Base-by-base conservation (phyloP, 352 stramenopile genomes). In the Phytophthora aleatoria region DNA sequence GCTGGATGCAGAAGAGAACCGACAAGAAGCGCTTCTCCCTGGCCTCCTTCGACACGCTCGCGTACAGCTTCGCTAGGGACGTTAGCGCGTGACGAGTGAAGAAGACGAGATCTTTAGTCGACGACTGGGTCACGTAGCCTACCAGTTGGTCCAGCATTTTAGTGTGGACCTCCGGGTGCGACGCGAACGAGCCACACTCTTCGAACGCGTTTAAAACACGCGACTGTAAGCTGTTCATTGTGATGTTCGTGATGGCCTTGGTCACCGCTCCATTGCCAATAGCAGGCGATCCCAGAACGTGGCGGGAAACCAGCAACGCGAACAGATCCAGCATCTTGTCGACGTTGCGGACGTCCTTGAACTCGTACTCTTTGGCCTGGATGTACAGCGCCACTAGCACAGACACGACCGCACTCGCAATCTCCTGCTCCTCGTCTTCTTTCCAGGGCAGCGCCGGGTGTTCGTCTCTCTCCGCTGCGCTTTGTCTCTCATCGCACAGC, bases 161-260 rank as follows among this genome's bases (percentile, higher is more conserved):
- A 2, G 75, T 68, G 52, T 95, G 87, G 11, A 95, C 76, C 35
- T 77, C 48, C 0, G 82, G 83, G 20, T 93, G 82, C 0, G 73
- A 67, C 6, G 52, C 72, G 50, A 93, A 95, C 26, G 81, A 94
- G 0, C 65, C 73, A 48, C 85, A 95, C 33, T 93, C 87, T 70
- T 95, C 87, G 39, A 92, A 95, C 3, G 82, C 84, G 30, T 95
- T 94, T 10, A 95, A 69, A 12, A 95, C 84, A 7, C 87, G 80
- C 1, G 85, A 91, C 64, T 92, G 85, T 10, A 95, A 72, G 26
- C 83, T 93, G 61, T 90, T 94, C n/a, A 77, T 91, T 13, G 81
- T 90, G 42, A 93, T 81, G 49, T 86, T 91, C 8, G 77, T 77
- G 28, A 84, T 62, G 8, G 67, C 57, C 56, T 78, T 79, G 2